Evolutionary conservation across 768 basidiomycete species (phyloP), one percentile per base, ranked within the genome.

Genomic region (Rhizopogon vinicolor): DNA sequence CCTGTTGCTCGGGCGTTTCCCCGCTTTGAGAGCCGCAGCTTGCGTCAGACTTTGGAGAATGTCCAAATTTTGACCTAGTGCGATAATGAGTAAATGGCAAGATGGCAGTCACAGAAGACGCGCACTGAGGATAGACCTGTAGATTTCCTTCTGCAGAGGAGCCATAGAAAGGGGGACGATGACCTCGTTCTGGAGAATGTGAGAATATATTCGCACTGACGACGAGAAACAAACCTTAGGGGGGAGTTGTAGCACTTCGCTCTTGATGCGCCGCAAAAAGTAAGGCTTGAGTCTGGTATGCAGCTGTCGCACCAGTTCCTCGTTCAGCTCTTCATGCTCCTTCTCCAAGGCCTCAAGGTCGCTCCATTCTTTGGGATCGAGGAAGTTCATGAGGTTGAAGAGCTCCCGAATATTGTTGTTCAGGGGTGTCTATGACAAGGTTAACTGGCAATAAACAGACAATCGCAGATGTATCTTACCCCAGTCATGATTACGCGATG

Each of bases 341-440:
- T 80, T 82, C 56, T 88, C 86, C 10, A 98, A 75, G 6, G 68
- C 77, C 63, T 87, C 83, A 19, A 98, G 74, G 65, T 98, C 84
- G 5, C 72, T 67, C 91, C 91, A 92, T 58, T 88, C 76, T 12
- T 71, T 60, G 5, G 89, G 83, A 66, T 94, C 91, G 16, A 98
- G 80, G 75, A 98, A 98, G 68, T 93, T 91, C 86, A 99, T 93
- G 42, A 99, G 78, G 68, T 95, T 98, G 77, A 98, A 96, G 25
- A 99, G 72, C 71, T 99, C 97, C 45, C 92, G 81, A 22, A 99
- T 88, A 65, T 98, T 98, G 75, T 98, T 98, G 71, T 98, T 98
- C 55, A 98, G 70, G 0, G 96, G 96, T 0, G 97, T 98, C 81
- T 93, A 52, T 6, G 6, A 53, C 39, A 31, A 44, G 29, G 22